Evolutionary conservation across 1,284 basidiomycete species (phyloP), one percentile per base, ranked within the genome.

Genomic region (Gomphus bonarii): DNA sequence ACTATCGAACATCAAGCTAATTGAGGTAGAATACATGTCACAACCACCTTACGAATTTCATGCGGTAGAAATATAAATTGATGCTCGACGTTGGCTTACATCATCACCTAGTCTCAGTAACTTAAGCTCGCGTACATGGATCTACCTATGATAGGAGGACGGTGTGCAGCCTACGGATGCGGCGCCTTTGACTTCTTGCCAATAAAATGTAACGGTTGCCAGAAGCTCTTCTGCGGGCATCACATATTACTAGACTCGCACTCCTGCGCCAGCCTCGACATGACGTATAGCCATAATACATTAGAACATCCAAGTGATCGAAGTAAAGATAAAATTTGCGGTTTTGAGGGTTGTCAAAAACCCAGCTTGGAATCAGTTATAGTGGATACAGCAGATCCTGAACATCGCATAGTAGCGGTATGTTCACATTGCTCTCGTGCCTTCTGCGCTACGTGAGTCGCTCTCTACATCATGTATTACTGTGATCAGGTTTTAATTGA

Each of bases 161-260:
- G 77, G 59, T 86, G 84, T 65, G 70, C 79, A 44, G 65, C 79
- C 44, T 52, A 69, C 20, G 69, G 72, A 31, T 84, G 82, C 71
- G 73, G 75, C 60, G 62, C 75, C 50, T 70, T 80, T 64, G 82
- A 85, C 70, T 81, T 85, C 63, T 74, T 86, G 0, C 84, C 84
- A n/a, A 80, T 84, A 59, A 67, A 68, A 54, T 87, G 84, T 66
- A 57, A 58, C 25, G 52, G 51, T 20, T 85, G 84, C 68, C 66
- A 72, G 25, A 65, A 68, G 31, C 65, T 72, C 51, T 86, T 77
- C 67, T 86, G 84, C 68, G 72, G 70, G 38, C 68, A 74, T 30
- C 84, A 88, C 65, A 75, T 81, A 57, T 63, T 70, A n/a, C 75
- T 77, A 3, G 81, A 83, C 46, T 65, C 66, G 12, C 88, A 90